phyloP scores from a whole-genome alignment of 2,329 filamentous ascomycete genomes.

The Colletotrichum shisoi region DNA sequence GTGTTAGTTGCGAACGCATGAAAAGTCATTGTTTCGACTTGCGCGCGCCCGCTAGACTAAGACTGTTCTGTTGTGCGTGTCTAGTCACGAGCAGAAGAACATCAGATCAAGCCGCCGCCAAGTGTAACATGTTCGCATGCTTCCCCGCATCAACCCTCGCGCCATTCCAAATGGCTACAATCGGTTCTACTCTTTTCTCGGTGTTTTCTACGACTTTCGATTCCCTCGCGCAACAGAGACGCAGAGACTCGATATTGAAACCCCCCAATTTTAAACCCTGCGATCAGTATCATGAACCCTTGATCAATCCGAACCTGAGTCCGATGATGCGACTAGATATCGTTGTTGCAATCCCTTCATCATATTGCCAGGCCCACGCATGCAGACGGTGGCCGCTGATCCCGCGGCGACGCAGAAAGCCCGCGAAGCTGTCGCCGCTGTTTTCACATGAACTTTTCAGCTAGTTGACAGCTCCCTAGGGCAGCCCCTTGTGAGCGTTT shows the following conservation, averaged over 20 bases:
- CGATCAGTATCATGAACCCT: not conserved
- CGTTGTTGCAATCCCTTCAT: conserved; percentile 3
- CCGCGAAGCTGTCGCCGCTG: conserved; percentile 1
- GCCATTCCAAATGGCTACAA: not conserved
- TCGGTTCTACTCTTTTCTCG: not conserved
- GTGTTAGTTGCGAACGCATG: not conserved
- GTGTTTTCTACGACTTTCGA: not conserved
- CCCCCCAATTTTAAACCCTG: not conserved
- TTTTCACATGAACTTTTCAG: too few species aligned
- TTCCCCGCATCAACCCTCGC: conserved; percentile 1
- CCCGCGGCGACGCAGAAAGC: conserved; percentile 18
- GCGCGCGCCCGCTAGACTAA: too few species aligned
- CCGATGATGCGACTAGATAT: not conserved
- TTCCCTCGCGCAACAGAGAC: not conserved
- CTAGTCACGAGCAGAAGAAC: not conserved
- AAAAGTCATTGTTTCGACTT: not conserved
- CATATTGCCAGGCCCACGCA: conserved; percentile 26
- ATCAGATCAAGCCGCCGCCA: not conserved
- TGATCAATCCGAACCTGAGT: not conserved
- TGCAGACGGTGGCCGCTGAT: conserved; percentile 30
- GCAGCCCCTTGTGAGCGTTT: too few species aligned
- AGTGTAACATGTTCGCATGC: not conserved
- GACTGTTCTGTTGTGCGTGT: not conserved
- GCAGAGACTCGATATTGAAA: not conserved
- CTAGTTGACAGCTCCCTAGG: too few species aligned